phyloP scores from a whole-genome alignment of 352 stramenopile genomes.

The Phytophthora agathidicida region DNA sequence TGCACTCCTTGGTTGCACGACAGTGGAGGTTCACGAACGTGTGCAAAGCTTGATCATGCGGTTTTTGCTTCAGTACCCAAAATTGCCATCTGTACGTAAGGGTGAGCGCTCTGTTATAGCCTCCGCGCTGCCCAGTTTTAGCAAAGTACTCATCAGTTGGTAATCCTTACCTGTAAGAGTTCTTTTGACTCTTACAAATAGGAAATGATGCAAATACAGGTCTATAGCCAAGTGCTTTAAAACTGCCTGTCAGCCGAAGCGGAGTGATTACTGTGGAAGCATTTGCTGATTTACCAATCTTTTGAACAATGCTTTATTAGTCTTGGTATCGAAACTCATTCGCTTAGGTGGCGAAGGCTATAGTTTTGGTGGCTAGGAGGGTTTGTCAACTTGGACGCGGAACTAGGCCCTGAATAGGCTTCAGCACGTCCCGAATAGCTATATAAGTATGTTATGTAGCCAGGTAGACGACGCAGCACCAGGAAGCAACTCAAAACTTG shows the following conservation, averaged over 20 bases:
- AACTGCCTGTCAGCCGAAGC: slow-evolving; percentile 73
- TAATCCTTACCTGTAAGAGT: slow-evolving; percentile 86
- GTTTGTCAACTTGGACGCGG: too few species aligned
- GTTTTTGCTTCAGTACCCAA: too few species aligned
- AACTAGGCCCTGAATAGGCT: too few species aligned
- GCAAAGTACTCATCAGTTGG: slow-evolving; percentile 77
- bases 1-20: too few species aligned
- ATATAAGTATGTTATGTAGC: too few species aligned
- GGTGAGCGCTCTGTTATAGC: slow-evolving; percentile 7
- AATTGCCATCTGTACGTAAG: slow-evolving; percentile 23
- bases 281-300: slow-evolving; percentile 62
- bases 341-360: too few species aligned
- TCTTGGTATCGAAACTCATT: background rate
- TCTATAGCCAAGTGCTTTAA: slow-evolving; percentile 86
- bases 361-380: too few species aligned
- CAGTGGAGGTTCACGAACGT: too few species aligned
- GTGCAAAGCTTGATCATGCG: too few species aligned
- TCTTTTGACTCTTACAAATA: slow-evolving; percentile 74
- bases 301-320: slow-evolving; percentile 10
- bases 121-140: background rate
- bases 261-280: slow-evolving; percentile 80
- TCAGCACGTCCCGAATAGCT: too few species aligned
- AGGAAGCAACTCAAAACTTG: too few species aligned
- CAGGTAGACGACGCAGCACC: too few species aligned
- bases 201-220: slow-evolving; percentile 81